Base-by-base conservation (phyloP, 148 eudicot genomes). In the Vaccinium myrtillus region DNA sequence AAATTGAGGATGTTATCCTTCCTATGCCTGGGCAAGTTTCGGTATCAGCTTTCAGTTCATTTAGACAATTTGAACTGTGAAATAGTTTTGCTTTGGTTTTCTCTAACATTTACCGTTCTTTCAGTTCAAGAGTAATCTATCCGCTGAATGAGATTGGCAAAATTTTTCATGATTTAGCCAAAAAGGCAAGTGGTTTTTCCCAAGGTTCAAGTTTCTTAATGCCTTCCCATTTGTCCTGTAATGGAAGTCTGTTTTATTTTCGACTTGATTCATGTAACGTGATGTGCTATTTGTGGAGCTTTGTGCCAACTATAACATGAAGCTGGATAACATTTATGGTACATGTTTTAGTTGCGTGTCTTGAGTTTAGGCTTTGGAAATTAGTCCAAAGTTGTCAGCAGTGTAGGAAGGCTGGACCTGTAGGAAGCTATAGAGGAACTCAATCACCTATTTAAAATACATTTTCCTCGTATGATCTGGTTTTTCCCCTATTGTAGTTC, bases 1-100 rank as follows among this genome's bases (percentile, higher is more conserved):
- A 93, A 11, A 73, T 90, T 79, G 94, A 95, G 21, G 99, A 96
- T 90, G 85, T 96, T 83, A 87, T 96, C 85, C 98, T 95, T 88
- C 98, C 98, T 81, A 87, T 94, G 86, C 98, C 99, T 55, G 98
- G 99, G 99, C 94, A 87, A 87, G 87, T 59, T 48, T 53, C 77
- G 79, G 54, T 14, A 15, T 53, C 81, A 71, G 21, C 70, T 58
- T 76, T 43, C 23, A 30, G 46, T 85, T 61, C 78, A 54, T 75
- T 74, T 36, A 21, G 43, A 48, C 54, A 77, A 61, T 80, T 65
- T 86, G 27, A 70, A 51, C 77, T 77, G 50, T 74, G 49, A 30
- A 27, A 80, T 51, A 59, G 82, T 86, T 36, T 81, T 56, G 39
- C 59, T 83, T 63, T 77, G 58, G 39, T 82, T 67, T 78, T 58